Conservation (phyloP, 2,329 filamentous ascomycete genomes). For the Pochonia chlamydosporia region DNA sequence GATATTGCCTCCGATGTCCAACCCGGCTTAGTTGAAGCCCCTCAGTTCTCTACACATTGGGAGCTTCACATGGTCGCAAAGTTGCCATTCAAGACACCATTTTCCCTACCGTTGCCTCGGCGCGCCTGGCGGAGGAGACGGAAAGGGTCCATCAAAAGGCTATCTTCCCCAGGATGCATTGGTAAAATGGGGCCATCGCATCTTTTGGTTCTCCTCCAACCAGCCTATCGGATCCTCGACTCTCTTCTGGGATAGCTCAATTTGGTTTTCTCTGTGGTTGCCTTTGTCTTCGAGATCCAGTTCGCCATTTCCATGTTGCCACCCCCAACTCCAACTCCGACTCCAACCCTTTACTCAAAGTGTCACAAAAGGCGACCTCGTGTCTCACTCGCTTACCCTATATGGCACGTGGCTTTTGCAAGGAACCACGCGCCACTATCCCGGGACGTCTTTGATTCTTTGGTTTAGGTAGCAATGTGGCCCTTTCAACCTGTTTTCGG, state of each 20-base stretch:
- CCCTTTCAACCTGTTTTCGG: too few species aligned
- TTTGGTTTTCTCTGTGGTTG: not conserved
- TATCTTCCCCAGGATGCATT: too few species aligned
- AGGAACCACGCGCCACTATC: not conserved
- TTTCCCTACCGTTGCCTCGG: slow-evolving; percentile 1
- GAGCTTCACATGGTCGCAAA: slow-evolving; percentile 1
- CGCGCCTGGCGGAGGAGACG: not conserved
- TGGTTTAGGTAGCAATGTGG: too few species aligned
- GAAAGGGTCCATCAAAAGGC: too few species aligned
- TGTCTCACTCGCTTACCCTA: not conserved
- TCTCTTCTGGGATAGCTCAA: slow-evolving; percentile 5
- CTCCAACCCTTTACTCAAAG: too few species aligned
- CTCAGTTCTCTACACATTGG: not conserved
- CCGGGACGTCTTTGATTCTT: too few species aligned
- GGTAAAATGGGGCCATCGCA: too few species aligned
- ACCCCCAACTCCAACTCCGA: too few species aligned
- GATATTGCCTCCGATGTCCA: not conserved
- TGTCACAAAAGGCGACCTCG: too few species aligned
- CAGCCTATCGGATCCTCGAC: slow-evolving; percentile 5
- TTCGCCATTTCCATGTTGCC: too few species aligned
- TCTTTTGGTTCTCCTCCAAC: too few species aligned
- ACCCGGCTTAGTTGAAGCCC: not conserved
- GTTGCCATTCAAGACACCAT: not conserved
- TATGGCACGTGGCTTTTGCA: not conserved
- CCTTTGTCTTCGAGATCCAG: too few species aligned